Evolutionary conservation across 2,329 filamentous ascomycete species (phyloP), one percentile per base, ranked within the genome.

Genomic region (Helotiales sp.): DNA sequence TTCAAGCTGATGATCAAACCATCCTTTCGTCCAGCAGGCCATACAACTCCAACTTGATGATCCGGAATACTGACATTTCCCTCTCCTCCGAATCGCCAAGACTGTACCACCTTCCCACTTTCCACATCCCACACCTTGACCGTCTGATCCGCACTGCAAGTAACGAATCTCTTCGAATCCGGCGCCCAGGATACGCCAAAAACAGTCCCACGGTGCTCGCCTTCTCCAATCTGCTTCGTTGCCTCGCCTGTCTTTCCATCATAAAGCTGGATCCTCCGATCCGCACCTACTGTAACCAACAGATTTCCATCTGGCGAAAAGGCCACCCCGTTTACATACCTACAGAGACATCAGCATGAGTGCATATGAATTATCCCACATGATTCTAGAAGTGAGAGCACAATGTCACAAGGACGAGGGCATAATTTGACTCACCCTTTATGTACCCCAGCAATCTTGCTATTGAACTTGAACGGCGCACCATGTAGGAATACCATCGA

Each of bases 11-110:
- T 93, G 63, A 99, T 86, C 59, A 97, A 79, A 29, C 89, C 91
- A 71, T 99, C 95, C 53, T 79, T 89, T 63, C 93, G 84, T 48
- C 89, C 90, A 47, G 85, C 81, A 1, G 93, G 91, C 86, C 92
- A 96, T 9, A 95, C 91, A 5, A 99, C 91, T 52, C 95, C 95
- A 30, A 98, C 91, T 72, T 99, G 95, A 74, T 99, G 95, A 71
- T 97, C 83, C 3, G 82, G 81, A 34, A 97, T 79, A 70, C 84
- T 91, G 60, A 87, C 82, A 44, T 77, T 78, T 15, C 87, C 87
- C 40, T 93, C 88, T 30, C 84, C 85, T 22, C 93, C 92, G 71
- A 98, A 83, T 63, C 84, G 84, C 95, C 95, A 99, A 25, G 84
- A 90, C 72, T 96, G 90, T 7, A 88, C 79, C 19, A 84, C 84